Percentiles rank a stretch among this genome's conserved stretches.
These are phyloP conservation scores for Coccinonectria pachysandricola DNA, from an alignment of 2,329 filamentous ascomycete species.

Conservation along the genomic window DNA sequence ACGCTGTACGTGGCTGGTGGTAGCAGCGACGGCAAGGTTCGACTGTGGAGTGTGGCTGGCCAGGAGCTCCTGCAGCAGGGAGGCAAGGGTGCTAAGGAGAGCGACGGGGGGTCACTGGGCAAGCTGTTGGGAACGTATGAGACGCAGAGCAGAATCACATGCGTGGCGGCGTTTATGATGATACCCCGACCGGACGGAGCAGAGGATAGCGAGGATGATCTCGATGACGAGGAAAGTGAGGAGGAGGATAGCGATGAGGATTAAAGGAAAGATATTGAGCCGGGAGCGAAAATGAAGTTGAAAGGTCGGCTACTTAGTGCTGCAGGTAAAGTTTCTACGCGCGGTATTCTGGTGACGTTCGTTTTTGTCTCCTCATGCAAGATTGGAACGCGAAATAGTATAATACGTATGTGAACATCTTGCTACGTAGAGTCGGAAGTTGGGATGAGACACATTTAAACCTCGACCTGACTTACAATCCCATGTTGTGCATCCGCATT, in stretches of 20 bases:
- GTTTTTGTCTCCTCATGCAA: no score
- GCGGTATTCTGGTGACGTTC: no score
- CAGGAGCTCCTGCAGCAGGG: conserved; percentile 26
- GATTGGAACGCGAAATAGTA: no score
- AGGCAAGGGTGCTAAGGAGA: conserved; percentile 10
- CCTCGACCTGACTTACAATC: no score
- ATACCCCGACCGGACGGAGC: conserved; percentile 52
- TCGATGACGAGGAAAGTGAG: conserved; percentile 31
- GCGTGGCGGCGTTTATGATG: conserved; percentile 79
- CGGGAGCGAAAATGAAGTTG: no score
- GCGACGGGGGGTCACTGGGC: conserved; percentile 38
- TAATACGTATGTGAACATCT: no score
- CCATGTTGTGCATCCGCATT: no score
- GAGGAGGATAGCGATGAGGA: conserved; percentile 29
- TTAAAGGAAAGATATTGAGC: no score
- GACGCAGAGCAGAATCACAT: conserved; percentile 83
- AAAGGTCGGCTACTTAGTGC: no score
- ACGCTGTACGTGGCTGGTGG: conserved; percentile 55
- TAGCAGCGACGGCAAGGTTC: conserved; percentile 77
- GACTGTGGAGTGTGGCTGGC: conserved; percentile 58
- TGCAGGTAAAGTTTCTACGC: no score
- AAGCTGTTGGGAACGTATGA: conserved; percentile 66
- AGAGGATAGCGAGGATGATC: conserved; percentile 47
- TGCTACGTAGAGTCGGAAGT: no score
- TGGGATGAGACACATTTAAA: no score